Evolutionary conservation across 108 stramenopile genomes (phyloP).

Genomic region (Pseudonitzschia delicatissima): DNA sequence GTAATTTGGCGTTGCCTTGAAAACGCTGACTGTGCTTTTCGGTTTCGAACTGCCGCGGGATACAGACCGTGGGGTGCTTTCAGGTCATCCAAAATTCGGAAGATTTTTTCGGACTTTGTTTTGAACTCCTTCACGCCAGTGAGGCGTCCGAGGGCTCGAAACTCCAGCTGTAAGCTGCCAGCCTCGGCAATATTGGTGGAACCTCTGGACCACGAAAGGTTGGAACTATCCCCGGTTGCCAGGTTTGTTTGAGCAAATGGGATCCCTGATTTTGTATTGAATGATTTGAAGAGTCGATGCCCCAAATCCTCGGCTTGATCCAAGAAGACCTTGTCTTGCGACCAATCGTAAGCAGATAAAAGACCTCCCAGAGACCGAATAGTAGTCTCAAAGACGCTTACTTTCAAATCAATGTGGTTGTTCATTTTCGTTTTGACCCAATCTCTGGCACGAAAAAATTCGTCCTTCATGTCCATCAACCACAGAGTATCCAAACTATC

Average conservation of each 20-base stretch:
- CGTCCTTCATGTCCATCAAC: constrained; percentile 94
- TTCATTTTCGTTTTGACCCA: constrained; percentile 79
- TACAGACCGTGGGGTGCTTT: constrained; percentile 53
- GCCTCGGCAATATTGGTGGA: constrained; percentile 67
- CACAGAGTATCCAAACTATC: constrained; percentile 96
- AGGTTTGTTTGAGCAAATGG: constrained; percentile 62
- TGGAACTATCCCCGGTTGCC: constrained; percentile 28
- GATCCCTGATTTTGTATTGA: constrained; percentile 57
- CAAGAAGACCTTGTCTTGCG: constrained; percentile 62
- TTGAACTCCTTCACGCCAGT: constrained; percentile 68
- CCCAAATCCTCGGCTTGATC: constrained; percentile 81
- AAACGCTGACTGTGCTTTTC: neutral
- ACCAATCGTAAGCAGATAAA: constrained; percentile 88
- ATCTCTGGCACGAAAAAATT: constrained; percentile 83
- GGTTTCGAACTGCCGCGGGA: constrained; percentile 18
- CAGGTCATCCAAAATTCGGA: constrained; percentile 61
- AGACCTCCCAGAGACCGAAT: constrained; percentile 95
- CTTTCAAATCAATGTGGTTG: constrained; percentile 44
- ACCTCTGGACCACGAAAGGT: constrained; percentile 56
- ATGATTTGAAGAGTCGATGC: constrained; percentile 52
- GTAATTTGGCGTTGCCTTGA: constrained; percentile 46
- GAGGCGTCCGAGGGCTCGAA: constrained; percentile 72
- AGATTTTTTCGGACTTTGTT: constrained; percentile 61
- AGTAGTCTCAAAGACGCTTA: constrained; percentile 97
- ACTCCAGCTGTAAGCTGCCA: constrained; percentile 92